Conservation (phyloP, 2,329 filamentous ascomycete species). For the Lachnellula suecica region DNA sequence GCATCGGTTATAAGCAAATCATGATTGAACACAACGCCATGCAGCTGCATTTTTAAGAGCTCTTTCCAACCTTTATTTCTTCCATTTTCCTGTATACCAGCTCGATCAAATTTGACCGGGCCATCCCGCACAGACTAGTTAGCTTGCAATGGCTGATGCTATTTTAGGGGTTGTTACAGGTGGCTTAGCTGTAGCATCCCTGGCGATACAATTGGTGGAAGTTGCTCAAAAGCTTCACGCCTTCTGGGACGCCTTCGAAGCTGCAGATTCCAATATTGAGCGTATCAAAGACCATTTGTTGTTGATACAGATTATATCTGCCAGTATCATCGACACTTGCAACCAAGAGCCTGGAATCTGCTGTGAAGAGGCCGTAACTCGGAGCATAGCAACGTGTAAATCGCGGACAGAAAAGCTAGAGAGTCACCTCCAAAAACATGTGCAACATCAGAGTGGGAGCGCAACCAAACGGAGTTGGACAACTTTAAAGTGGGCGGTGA, state of each 20-base stretch:
- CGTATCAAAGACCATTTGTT: constrained; percentile 11
- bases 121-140: no score
- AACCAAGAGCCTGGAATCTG: not conserved
- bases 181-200: constrained; percentile 8
- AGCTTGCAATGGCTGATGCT: constrained; percentile 2
- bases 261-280: constrained; percentile 1
- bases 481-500: constrained; percentile 3
- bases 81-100: not conserved
- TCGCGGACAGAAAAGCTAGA: not conserved
- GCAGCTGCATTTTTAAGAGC: not conserved
- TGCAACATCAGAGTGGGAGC: no score
- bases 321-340: constrained; percentile 4
- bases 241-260: constrained; percentile 3
- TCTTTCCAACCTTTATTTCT: not conserved
- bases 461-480: not conserved
- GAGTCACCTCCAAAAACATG: not conserved
- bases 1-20: not conserved
- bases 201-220: constrained; percentile 11
- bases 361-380: constrained; percentile 5
- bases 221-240: constrained; percentile 6
- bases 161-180: constrained; percentile 7
- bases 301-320: constrained; percentile 3
- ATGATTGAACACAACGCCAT: not conserved
- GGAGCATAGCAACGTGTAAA: constrained; percentile 5
- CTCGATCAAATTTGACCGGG: no score